Base-by-base conservation (phyloP, 371 early-diverging fungal species). In the Mycotypha africana region DNA sequence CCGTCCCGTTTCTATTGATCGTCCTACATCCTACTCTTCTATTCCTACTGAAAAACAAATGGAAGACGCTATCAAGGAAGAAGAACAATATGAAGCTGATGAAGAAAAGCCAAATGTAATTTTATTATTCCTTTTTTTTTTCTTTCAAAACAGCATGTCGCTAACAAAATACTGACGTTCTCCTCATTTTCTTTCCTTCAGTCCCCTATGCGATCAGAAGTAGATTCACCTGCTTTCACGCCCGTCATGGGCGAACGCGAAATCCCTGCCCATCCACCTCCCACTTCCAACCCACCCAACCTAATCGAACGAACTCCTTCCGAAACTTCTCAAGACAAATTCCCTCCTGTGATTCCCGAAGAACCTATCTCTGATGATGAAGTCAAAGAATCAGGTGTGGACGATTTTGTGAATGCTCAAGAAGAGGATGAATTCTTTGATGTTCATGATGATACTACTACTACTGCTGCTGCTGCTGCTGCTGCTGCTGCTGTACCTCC, bases 311-410 rank as follows among this genome's bases (percentile, higher is more conserved):
- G 16, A 36, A 21, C 22, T 22, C 3, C 22, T 24, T 22, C 38
- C 38, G 2, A 15, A 12, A 22, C 47, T 36, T 36, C n/a, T n/a
- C n/a, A n/a, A n/a, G n/a, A n/a, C 11, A 28, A 28, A 28, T 28
- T 11, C 8, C 28, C 28, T 28, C 5, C 11, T 28, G 28, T 28
- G 28, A 47, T 47, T 30, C 25, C 25, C 19, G 53, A 47, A 9
- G 53, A 53, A 21, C 47, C 44, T 20, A 51, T 44, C 20, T 22
- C 38, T 23, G 50, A 50, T 37, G 38, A 43, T n/a, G 50, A 50
- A 24, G 43, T 31, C 22, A 43, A 50, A 24, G 49, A 49, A 36
- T 42, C 49, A 15, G 49, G 49, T 23, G 35, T 41, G 15, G 48
- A 48, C 9, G 34, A n/a, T n/a, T n/a, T n/a, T n/a, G n/a, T n/a